A percentile compares a stretch with the other conserved stretches of the same genome.
Evolutionary conservation across 805 yeast genomes (phyloP).

Genomic region (Sugiyamaella valdiviana): DNA sequence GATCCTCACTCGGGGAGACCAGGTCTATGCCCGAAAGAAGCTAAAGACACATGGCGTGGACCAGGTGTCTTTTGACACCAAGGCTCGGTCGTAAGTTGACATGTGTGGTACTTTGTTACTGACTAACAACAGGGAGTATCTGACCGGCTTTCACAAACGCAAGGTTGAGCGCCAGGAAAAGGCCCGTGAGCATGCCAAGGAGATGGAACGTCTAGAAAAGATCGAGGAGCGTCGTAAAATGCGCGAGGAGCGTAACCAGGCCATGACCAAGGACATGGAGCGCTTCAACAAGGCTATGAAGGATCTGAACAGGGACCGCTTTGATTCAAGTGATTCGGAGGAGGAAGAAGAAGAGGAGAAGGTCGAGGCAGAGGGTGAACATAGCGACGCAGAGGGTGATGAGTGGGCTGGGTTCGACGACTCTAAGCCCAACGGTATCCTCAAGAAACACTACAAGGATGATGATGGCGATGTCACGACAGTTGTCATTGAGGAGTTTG

Average conservation of each 20-base stretch:
- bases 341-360: slow-evolving; percentile 24
- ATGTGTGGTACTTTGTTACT: neutral
- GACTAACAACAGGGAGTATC: slow-evolving; percentile 46
- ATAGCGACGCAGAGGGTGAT: slow-evolving; percentile 18
- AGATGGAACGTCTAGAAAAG: slow-evolving; percentile 64
- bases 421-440: slow-evolving; percentile 33
- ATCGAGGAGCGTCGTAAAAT: slow-evolving; percentile 69
- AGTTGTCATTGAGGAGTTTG: slow-evolving; percentile 52
- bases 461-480: slow-evolving; percentile 37
- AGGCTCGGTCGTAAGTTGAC: slow-evolving; percentile 46
- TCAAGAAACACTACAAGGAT: slow-evolving; percentile 41
- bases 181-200: slow-evolving; percentile 70
- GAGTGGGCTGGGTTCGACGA: slow-evolving; percentile 35
- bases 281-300: slow-evolving; percentile 47
- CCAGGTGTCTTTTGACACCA: slow-evolving; percentile 80
- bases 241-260: slow-evolving; percentile 64
- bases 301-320: slow-evolving; percentile 22
- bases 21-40: slow-evolving; percentile 66
- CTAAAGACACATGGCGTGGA: slow-evolving; percentile 55
- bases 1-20: slow-evolving; percentile 75
- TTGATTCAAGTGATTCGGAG: slow-evolving; percentile 6
- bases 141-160: slow-evolving; percentile 95
- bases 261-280: slow-evolving; percentile 56
- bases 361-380: slow-evolving; percentile 32
- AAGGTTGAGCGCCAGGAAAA: slow-evolving; percentile 82